phyloP scores from a whole-genome alignment of 179 eudicot genomes.

The Beta macrorhiza region DNA sequence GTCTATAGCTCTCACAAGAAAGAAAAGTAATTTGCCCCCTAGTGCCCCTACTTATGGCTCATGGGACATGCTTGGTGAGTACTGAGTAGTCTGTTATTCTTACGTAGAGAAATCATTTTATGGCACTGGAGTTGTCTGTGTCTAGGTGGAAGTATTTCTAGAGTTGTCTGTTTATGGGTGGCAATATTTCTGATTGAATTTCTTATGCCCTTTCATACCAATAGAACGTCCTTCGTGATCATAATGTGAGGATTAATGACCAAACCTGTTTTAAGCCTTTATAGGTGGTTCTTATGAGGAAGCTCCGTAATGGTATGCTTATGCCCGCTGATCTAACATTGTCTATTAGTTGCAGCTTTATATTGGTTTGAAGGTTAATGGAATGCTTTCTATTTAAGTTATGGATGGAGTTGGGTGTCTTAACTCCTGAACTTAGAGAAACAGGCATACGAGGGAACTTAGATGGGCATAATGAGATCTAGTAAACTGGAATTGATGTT shows the following conservation, averaged over 20 bases:
- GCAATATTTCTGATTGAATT: not conserved
- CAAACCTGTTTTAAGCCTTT: too few species aligned
- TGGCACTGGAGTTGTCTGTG: slow-evolving; percentile 1
- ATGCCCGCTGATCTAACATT: not conserved
- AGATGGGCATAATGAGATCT: not conserved
- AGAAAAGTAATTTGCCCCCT: slow-evolving; percentile 36
- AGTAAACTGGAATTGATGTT: not conserved
- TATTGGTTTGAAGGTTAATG: not conserved
- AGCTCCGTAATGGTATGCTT: not conserved
- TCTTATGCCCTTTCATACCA: not conserved
- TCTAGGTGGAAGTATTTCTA: not conserved
- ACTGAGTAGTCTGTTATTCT: slow-evolving; percentile 32
- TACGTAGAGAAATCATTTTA: not conserved
- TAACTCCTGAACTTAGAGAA: not conserved
- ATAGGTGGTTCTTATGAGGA: not conserved
- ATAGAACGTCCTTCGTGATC: too few species aligned
- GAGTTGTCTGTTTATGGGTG: not conserved
- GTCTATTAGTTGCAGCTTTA: not conserved
- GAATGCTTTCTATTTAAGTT: too few species aligned
- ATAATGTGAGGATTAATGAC: too few species aligned
- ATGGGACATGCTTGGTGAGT: slow-evolving; percentile 79
- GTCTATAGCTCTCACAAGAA: slow-evolving; percentile 38
- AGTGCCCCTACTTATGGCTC: slow-evolving; percentile 41
- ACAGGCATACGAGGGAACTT: not conserved
- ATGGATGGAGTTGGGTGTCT: not conserved